Evolutionary conservation across 768 basidiomycete species (phyloP).

Genomic region (Boletales sp.): DNA sequence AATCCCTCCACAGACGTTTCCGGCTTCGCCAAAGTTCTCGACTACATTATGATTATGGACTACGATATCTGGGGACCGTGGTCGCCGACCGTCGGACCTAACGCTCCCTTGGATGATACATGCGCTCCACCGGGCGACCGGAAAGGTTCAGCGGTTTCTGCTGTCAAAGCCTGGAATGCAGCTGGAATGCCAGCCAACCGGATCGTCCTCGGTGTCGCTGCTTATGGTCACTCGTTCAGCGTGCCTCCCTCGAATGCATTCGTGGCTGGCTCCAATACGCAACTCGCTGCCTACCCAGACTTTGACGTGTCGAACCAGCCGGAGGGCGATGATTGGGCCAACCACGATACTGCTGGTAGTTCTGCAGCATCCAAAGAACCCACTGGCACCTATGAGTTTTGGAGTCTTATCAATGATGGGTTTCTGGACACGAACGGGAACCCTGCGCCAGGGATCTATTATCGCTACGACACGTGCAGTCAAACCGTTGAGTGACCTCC

Average conservation of each 20-base stretch:
- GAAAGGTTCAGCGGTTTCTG: slow-evolving; percentile 72
- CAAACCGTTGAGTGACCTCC: slow-evolving; percentile 54
- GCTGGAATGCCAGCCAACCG: slow-evolving; percentile 69
- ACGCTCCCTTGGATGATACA: slow-evolving; percentile 75
- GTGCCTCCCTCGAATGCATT: slow-evolving; percentile 39
- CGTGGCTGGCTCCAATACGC: slow-evolving; percentile 27
- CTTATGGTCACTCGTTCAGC: slow-evolving; percentile 76
- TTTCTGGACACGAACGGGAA: slow-evolving; percentile 39
- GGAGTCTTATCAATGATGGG: slow-evolving; percentile 55
- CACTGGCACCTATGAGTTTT: slow-evolving; percentile 56
- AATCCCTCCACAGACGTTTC: slow-evolving; percentile 66
- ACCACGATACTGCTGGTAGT: slow-evolving; percentile 41
- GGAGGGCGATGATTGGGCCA: slow-evolving; percentile 56
- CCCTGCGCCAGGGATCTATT: slow-evolving; percentile 43
- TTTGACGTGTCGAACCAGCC: slow-evolving; percentile 45
- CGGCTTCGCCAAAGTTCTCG: slow-evolving; percentile 65
- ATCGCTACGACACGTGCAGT: slow-evolving; percentile 63
- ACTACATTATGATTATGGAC: slow-evolving; percentile 64
- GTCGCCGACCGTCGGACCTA: slow-evolving; percentile 62
- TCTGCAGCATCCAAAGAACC: slow-evolving; percentile 49
- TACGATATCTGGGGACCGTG: slow-evolving; percentile 60
- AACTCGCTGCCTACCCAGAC: slow-evolving; percentile 44
- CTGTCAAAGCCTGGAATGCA: slow-evolving; percentile 65
- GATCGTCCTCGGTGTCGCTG: slow-evolving; percentile 78
- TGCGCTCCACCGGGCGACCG: slow-evolving; percentile 61